Evolutionary conservation across 768 basidiomycete genomes (phyloP).

Genomic region (Tubosaeta sp.): DNA sequence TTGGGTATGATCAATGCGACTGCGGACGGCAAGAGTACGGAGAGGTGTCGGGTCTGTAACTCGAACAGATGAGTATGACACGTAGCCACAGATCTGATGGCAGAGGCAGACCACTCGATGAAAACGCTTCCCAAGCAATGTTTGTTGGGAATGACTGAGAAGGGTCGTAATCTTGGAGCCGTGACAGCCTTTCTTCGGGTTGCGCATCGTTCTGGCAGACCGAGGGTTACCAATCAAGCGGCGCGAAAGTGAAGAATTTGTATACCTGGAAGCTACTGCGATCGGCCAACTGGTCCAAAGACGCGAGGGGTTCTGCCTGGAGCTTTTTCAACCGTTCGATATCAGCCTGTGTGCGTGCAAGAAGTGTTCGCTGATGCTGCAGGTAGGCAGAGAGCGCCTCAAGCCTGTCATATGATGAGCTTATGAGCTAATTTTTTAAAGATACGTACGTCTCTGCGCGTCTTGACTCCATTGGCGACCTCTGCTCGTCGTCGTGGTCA

Average conservation of each 20-base stretch:
- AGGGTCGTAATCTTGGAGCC: constrained; percentile 41
- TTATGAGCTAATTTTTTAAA: not conserved
- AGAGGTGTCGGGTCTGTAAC: constrained; percentile 52
- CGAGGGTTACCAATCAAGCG: constrained; percentile 21
- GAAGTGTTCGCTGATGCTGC: constrained; percentile 52
- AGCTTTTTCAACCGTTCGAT: constrained; percentile 52
- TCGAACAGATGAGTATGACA: constrained; percentile 7
- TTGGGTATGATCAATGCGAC: constrained; percentile 35
- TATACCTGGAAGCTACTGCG: constrained; percentile 35
- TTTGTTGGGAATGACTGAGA: constrained; percentile 38
- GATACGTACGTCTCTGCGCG: constrained; percentile 34
- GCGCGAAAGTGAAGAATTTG: not conserved
- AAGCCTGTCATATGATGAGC: constrained; percentile 20
- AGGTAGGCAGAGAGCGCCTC: constrained; percentile 68
- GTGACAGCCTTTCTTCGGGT: constrained; percentile 40
- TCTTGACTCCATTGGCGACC: constrained; percentile 27
- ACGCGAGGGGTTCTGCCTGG: constrained; percentile 34
- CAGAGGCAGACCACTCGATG: constrained; percentile 45
- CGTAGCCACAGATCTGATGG: not conserved
- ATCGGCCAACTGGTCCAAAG: constrained; percentile 33
- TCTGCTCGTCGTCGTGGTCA: constrained; percentile 31
- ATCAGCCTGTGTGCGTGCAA: constrained; percentile 59
- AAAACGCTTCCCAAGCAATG: constrained; percentile 62
- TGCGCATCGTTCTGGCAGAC: constrained; percentile 12
- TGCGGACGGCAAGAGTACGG: constrained; percentile 40